phyloP scores from a whole-genome alignment of 208 protist species.

The Leishmania aethiopica region DNA sequence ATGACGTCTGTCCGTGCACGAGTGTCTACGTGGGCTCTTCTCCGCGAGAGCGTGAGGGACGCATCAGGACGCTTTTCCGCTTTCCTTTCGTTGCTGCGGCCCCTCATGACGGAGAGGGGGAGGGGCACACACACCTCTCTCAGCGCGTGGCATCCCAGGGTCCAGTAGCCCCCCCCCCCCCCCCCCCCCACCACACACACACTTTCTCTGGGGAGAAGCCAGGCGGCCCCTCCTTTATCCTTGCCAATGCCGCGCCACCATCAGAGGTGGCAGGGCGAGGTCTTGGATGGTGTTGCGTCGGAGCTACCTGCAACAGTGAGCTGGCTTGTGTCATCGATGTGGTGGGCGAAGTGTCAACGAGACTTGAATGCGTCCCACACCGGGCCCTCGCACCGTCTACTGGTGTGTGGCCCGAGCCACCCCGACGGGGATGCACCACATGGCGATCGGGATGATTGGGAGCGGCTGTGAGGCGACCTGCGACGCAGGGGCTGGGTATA shows the following conservation, averaged over 20 bases:
- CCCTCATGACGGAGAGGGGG: not conserved
- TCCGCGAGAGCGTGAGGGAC: not conserved
- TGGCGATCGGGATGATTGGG: not conserved
- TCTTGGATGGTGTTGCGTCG: not conserved
- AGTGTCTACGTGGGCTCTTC: not conserved
- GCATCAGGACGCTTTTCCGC: not conserved
- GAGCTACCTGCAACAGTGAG: not conserved
- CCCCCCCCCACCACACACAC: too few species aligned
- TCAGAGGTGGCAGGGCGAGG: not conserved
- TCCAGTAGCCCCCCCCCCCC: too few species aligned
- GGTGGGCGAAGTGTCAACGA: not conserved
- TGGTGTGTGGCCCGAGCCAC: not conserved
- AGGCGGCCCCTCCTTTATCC: not conserved
- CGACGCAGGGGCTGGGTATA: not conserved
- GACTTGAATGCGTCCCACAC: not conserved
- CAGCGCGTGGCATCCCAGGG: too few species aligned
- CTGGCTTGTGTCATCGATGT: not conserved
- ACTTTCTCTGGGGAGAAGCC: not conserved
- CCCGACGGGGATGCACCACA: not conserved
- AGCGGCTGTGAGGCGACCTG: not conserved
- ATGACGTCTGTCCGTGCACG: not conserved
- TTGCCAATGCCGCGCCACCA: not conserved
- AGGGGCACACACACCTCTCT: not conserved
- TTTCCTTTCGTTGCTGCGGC: not conserved
- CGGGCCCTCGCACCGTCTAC: not conserved